Conservation (phyloP, 1,284 basidiomycete genomes). For the Pseudozyma thailandica region DNA sequence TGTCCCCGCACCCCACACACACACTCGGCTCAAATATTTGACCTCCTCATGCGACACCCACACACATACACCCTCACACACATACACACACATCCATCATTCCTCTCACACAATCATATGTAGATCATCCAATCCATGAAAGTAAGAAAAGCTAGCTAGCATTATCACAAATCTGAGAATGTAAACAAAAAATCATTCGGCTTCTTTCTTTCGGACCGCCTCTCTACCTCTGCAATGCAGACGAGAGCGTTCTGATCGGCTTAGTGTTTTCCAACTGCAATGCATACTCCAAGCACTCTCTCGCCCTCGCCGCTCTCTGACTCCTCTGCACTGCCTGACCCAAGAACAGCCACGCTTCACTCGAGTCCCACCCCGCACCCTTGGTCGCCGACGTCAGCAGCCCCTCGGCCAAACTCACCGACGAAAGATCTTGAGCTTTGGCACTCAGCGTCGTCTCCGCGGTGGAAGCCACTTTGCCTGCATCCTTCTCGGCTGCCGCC, state of each 20-base stretch:
- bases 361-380: constrained; percentile 54
- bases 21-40: too few species aligned
- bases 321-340: constrained; percentile 52
- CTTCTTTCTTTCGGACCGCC: too few species aligned
- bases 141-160: too few species aligned
- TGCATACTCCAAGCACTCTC: constrained; percentile 61
- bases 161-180: too few species aligned
- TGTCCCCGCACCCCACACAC: too few species aligned
- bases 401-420: constrained; percentile 61
- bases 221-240: constrained; percentile 31
- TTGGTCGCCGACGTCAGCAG: constrained; percentile 57
- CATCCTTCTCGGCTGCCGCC: not conserved
- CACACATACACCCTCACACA: too few species aligned
- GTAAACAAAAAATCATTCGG: too few species aligned
- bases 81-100: too few species aligned
- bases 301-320: constrained; percentile 35
- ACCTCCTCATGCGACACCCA: too few species aligned
- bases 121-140: too few species aligned
- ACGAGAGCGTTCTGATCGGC: constrained; percentile 39
- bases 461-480: constrained; percentile 20
- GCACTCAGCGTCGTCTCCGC: constrained; percentile 47
- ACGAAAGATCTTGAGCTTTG: constrained; percentile 47
- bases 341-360: constrained; percentile 65
- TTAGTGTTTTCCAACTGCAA: constrained; percentile 57
- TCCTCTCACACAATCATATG: too few species aligned